Evolutionary conservation across 2,329 filamentous ascomycete species (phyloP).

Genomic region (Botrytis sinoallii): DNA sequence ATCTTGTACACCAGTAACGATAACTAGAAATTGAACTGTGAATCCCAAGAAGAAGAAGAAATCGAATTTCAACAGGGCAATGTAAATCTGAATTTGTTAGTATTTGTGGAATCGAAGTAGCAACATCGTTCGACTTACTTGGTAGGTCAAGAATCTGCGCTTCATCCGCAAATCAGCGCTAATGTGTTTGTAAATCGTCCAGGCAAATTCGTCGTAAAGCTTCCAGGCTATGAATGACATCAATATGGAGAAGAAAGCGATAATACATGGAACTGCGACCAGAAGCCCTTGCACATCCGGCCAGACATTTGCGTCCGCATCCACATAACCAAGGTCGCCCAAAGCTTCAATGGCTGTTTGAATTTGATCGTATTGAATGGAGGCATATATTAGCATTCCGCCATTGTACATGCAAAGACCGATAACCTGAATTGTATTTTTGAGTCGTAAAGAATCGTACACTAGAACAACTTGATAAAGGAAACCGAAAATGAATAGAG

Average conservation of each 20-base stretch:
- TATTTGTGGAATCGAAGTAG: not conserved
- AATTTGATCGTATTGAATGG: slow-evolving; percentile 91
- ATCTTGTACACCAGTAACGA: slow-evolving; percentile 67
- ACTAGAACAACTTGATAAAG: slow-evolving; percentile 86
- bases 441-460: slow-evolving; percentile 88
- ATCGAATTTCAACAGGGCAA: slow-evolving; percentile 95
- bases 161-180: slow-evolving; percentile 97
- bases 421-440: slow-evolving; percentile 98
- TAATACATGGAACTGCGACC: slow-evolving; percentile 79
- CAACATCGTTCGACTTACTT: slow-evolving; percentile 56
- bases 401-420: slow-evolving; percentile 91
- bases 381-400: slow-evolving; percentile 86
- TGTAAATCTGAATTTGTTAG: slow-evolving; percentile 72
- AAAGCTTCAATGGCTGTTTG: slow-evolving; percentile 64
- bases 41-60: slow-evolving; percentile 99
- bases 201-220: slow-evolving; percentile 96
- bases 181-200: slow-evolving; percentile 99
- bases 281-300: slow-evolving; percentile 68
- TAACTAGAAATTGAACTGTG: slow-evolving; percentile 94
- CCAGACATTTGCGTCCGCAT: slow-evolving; percentile 56
- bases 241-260: slow-evolving; percentile 69
- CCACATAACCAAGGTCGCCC: slow-evolving; percentile 43
- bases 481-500: slow-evolving; percentile 96
- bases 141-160: slow-evolving; percentile 91
- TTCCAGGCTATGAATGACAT: slow-evolving; percentile 86